Evolutionary conservation across 805 yeast genomes (phyloP).

Genomic region (Alloascoidea africana): DNA sequence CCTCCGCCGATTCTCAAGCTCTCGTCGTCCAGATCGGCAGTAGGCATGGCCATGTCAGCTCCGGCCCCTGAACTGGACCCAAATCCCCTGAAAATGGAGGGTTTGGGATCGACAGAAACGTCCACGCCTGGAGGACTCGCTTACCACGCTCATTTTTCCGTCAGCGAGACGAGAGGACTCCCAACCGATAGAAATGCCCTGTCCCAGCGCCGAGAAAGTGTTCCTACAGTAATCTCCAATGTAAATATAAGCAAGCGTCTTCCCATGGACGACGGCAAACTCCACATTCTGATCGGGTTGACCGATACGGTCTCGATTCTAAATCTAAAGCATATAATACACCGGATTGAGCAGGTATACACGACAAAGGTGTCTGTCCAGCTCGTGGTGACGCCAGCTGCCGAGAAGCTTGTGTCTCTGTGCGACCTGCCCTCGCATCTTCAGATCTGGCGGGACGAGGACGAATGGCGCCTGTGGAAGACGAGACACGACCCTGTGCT

Average conservation of each 20-base stretch:
- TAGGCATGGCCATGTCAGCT: not conserved
- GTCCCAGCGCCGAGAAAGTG: not conserved
- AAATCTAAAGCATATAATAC: slow-evolving; percentile 65
- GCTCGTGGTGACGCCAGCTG: slow-evolving; percentile 70
- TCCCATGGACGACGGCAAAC: slow-evolving; percentile 58
- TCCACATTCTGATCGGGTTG: slow-evolving; percentile 74
- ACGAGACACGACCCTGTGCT: slow-evolving; percentile 77
- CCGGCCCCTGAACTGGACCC: not conserved
- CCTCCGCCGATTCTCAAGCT: not conserved
- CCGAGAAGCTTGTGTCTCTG: slow-evolving; percentile 59
- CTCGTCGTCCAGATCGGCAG: not conserved
- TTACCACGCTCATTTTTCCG: not conserved
- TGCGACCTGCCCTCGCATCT: slow-evolving; percentile 50
- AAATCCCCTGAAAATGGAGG: not conserved
- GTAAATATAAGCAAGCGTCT: not conserved
- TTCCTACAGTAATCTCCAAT: not conserved
- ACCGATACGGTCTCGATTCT: slow-evolving; percentile 81
- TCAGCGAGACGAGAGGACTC: not conserved
- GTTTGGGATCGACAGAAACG: not conserved
- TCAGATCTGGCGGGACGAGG: slow-evolving; percentile 83
- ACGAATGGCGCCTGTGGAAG: slow-evolving; percentile 90
- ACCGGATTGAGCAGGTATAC: slow-evolving; percentile 67
- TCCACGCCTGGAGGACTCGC: not conserved
- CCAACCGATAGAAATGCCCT: not conserved
- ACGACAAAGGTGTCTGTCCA: slow-evolving; percentile 65